Conservation (phyloP, 108 stramenopile genomes). For the Epithemia pelagica region DNA sequence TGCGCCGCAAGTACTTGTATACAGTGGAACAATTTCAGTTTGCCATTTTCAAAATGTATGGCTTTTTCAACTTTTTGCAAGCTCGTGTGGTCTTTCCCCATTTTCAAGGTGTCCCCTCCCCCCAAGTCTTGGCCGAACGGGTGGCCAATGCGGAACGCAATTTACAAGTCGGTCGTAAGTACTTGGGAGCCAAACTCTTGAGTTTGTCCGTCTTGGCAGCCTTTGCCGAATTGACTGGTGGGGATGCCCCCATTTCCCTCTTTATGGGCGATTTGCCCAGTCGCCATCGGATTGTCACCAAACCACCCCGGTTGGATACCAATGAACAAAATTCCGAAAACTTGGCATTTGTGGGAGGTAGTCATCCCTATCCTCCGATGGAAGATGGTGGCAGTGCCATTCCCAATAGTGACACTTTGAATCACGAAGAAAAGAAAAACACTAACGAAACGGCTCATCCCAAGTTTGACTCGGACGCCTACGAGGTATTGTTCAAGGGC, state of each 20-base stretch:
- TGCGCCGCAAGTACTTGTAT: constrained; percentile 35
- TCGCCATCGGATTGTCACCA: constrained; percentile 4
- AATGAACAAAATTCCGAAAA: neutral
- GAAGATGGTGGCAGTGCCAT: neutral
- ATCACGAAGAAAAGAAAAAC: neutral
- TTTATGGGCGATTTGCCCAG: constrained; percentile 46
- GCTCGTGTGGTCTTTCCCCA: constrained; percentile 24
- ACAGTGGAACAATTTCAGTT: constrained; percentile 34
- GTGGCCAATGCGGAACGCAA: constrained; percentile 17
- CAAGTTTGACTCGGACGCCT: constrained; percentile 31
- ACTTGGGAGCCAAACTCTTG: constrained; percentile 42
- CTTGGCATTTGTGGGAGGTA: neutral
- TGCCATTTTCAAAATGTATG: constrained; percentile 41
- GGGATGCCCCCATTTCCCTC: constrained; percentile 44
- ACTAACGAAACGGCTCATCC: too few relatives aligned
- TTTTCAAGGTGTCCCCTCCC: constrained; percentile 27
- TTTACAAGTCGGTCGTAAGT: constrained; percentile 27
- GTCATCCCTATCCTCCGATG: neutral
- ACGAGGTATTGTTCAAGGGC: constrained; percentile 32
- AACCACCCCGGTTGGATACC: neutral
- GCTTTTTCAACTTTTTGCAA: constrained; percentile 39
- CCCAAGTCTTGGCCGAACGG: constrained; percentile 11
- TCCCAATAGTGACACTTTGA: too few relatives aligned
- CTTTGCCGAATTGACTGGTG: constrained; percentile 43
- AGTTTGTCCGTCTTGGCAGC: constrained; percentile 34